Conservation (phyloP, 1,284 basidiomycete genomes). For the Pseudomicrostroma phylloplanum region DNA sequence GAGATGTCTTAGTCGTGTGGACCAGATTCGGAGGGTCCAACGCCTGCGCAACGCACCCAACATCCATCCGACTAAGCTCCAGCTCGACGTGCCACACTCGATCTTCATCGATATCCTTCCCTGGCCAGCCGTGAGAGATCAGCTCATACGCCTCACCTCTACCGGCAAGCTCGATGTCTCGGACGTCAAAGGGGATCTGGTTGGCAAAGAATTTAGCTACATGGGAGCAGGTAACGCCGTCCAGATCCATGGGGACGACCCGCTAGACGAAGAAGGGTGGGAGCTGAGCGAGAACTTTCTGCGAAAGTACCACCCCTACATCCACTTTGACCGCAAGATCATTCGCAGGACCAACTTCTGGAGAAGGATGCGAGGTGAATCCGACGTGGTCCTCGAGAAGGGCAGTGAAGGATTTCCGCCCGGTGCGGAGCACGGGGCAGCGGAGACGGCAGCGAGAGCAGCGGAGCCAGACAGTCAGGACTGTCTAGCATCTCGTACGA, state of each 20-base stretch:
- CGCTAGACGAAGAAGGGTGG: neutral
- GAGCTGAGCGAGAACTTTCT: neutral
- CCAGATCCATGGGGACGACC: constrained; percentile 2
- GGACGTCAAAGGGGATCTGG: neutral
- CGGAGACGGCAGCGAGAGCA: too few relatives aligned
- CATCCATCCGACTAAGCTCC: constrained; percentile 9
- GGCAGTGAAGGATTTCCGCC: too few relatives aligned
- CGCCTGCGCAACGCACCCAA: constrained; percentile 6
- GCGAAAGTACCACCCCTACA: neutral
- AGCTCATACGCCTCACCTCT: neutral
- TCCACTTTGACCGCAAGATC: neutral
- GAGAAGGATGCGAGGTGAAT: neutral
- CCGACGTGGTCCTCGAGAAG: neutral
- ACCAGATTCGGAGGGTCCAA: neutral
- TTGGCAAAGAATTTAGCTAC: neutral
- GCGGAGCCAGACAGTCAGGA: too few relatives aligned
- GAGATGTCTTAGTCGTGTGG: neutral
- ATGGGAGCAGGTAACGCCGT: neutral
- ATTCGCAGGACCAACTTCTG: neutral
- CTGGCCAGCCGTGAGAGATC: constrained; percentile 9
- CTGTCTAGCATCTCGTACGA: too few relatives aligned
- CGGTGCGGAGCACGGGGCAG: too few relatives aligned
- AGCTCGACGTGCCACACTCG: constrained; percentile 5
- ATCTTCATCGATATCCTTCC: constrained; percentile 11
- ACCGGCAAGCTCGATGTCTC: neutral